Evolutionary conservation across 495 filamentous ascomycete genomes (phyloP).

Genomic region (Podospora didyma): DNA sequence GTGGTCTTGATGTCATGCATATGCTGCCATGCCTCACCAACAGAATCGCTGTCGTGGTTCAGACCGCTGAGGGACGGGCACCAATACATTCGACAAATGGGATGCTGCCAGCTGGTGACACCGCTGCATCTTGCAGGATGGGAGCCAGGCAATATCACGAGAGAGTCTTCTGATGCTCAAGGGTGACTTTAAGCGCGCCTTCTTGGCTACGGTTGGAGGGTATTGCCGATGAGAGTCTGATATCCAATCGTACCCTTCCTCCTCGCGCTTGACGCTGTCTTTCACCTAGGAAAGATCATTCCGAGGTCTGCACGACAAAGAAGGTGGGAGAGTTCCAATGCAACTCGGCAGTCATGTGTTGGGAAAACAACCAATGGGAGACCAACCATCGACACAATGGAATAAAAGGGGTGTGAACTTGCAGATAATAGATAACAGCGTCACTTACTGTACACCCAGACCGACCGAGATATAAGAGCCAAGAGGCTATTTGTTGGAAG

Average conservation of each 20-base stretch:
- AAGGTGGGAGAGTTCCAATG: conserved; percentile 10
- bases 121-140: conserved; percentile 1
- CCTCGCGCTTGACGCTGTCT: conserved; percentile 3
- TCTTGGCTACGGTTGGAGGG: not conserved
- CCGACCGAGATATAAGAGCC: conserved; percentile 1
- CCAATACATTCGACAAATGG: conserved; percentile 9
- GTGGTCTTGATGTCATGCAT: conserved; percentile 14
- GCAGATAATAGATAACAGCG: conserved; percentile 9
- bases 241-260: conserved; percentile 9
- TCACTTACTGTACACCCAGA: conserved; percentile 5
- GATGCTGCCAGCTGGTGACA: conserved; percentile 12
- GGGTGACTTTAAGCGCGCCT: conserved; percentile 11
- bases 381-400: not conserved
- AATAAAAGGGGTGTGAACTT: not conserved
- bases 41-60: not conserved
- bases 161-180: conserved; percentile 1
- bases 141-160: not conserved
- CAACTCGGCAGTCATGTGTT: conserved; percentile 1
- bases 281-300: conserved; percentile 2
- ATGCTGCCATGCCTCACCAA: conserved; percentile 2
- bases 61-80: not conserved
- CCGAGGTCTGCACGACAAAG: conserved; percentile 9
- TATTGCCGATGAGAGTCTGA: conserved; percentile 5
- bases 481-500: not conserved
- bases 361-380: not conserved